Evolutionary conservation across 2,329 filamentous ascomycete species (phyloP), one percentile per base, ranked within the genome.

Genomic region (Cladobotryum protrusum): DNA sequence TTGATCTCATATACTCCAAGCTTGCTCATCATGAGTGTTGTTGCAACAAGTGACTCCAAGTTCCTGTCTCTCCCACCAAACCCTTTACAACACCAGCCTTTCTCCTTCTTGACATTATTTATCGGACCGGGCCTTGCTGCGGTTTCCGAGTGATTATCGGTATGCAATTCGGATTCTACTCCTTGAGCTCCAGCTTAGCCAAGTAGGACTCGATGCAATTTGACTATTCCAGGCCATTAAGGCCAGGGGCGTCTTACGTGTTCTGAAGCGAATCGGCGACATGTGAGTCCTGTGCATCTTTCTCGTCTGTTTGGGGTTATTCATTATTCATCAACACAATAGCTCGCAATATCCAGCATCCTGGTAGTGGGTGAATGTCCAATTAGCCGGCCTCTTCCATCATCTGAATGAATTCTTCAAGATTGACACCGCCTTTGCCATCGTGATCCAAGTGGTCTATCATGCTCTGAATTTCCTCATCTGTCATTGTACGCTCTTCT

Each of bases 401-500:
- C 70, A 84, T 81, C 60, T 81, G 79, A 47, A 83, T 78, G 63
- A 87, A 87, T 66, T 87, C 83, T 51, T 86, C 83, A 57, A 81
- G 74, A 56, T 80, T 82, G 7, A 87, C 83, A 49, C 80, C 90
- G 11, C 91, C 91, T 59, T 95, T 95, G 1, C 89, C 92, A 63
- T 95, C 88, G 56, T 96, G 78, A 72, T 99, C 93, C 72, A 97
- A 95, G 69, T 97, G 92, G 63, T 96, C 90, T 72, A 99, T 93
- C 93, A 99, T 99, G 56, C 90, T 90, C 59, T 82, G 78, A 54
- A 99, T 76, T 67, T 99, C 93, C 61, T 95, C 87, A 63, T 99
- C 92, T 59, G 93, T 89, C 58, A 99, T 76, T 12, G 88, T 89
- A 40, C 70, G 67, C 50, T 72, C 70, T 68, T 97, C 92, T 7